Conservation (phyloP, 2,329 filamentous ascomycete species). For the Chaetomiaceae sp. region DNA sequence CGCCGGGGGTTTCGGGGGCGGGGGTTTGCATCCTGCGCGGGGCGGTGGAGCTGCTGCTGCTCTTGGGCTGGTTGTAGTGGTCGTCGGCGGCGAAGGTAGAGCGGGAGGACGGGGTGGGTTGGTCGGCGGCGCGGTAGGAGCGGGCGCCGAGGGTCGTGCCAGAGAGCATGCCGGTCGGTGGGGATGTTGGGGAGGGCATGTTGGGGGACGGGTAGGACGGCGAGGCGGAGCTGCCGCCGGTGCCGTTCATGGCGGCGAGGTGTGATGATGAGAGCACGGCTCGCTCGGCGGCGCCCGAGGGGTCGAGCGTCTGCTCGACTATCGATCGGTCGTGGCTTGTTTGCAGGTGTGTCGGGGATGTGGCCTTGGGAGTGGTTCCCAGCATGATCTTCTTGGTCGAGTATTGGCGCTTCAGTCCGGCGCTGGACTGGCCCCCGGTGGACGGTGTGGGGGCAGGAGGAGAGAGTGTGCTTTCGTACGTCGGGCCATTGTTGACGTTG, state of each 20-base stretch:
- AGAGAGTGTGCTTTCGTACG: slow-evolving; percentile 51
- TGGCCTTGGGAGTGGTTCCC: slow-evolving; percentile 68
- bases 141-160: slow-evolving; percentile 54
- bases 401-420: slow-evolving; percentile 64
- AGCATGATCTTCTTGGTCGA: slow-evolving; percentile 72
- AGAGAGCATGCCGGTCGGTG: slow-evolving; percentile 48
- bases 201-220: slow-evolving; percentile 60
- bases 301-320: slow-evolving; percentile 63
- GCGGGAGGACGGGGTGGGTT: slow-evolving; percentile 50
- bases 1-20: slow-evolving; percentile 55
- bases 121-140: slow-evolving; percentile 53
- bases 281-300: slow-evolving; percentile 62
- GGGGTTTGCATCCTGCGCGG: slow-evolving; percentile 60
- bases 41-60: slow-evolving; percentile 38
- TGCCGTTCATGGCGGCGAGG: slow-evolving; percentile 65
- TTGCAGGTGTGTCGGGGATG: slow-evolving; percentile 69
- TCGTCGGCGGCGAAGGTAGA: slow-evolving; percentile 50
- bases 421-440: slow-evolving; percentile 46
- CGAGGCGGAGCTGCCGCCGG: slow-evolving; percentile 48
- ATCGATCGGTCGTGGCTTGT: slow-evolving; percentile 62
- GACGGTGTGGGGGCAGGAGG: slow-evolving; percentile 56
- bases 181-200: slow-evolving; percentile 66
- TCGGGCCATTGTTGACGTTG: slow-evolving; percentile 41
- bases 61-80: slow-evolving; percentile 35
- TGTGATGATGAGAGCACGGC: slow-evolving; percentile 65